Conservation (phyloP, 768 basidiomycete genomes). For the Amanita polypyramis region DNA sequence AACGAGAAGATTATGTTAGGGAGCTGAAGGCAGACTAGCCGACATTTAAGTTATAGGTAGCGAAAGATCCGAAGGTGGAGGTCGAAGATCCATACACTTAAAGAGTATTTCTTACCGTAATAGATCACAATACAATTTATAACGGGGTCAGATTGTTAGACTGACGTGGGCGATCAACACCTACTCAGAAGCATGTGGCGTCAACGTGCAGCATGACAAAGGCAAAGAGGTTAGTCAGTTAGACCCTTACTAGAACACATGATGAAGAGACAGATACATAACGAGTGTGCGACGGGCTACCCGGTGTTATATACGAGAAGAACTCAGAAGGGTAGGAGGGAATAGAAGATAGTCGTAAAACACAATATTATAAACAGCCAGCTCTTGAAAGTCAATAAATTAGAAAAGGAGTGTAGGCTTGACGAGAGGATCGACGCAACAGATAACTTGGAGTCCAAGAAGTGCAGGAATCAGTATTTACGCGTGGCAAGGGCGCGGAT, state of each 20-base stretch:
- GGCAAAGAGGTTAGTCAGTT: background rate
- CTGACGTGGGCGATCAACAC: background rate
- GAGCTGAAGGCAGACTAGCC: background rate
- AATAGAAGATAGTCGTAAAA: constrained; percentile 4
- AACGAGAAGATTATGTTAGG: background rate
- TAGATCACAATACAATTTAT: no score
- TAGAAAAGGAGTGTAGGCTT: constrained; percentile 9
- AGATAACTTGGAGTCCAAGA: background rate
- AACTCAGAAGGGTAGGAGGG: constrained; percentile 8
- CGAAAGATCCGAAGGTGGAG: background rate
- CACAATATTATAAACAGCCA: constrained; percentile 18
- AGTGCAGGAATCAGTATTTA: constrained; percentile 43
- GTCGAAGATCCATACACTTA: background rate
- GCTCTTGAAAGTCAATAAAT: constrained; percentile 13
- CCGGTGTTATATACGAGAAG: constrained; percentile 4
- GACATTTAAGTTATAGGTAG: background rate
- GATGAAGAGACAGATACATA: background rate
- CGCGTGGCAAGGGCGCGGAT: constrained; percentile 82
- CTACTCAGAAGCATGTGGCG: background rate
- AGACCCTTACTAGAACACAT: constrained; percentile 3
- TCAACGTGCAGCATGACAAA: background rate
- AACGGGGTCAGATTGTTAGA: background rate
- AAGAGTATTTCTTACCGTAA: no score
- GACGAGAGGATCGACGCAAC: background rate
- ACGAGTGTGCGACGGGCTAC: constrained; percentile 1